Base-by-base conservation (phyloP, 257 asterid species). In the Solanum pinnatisectum region DNA sequence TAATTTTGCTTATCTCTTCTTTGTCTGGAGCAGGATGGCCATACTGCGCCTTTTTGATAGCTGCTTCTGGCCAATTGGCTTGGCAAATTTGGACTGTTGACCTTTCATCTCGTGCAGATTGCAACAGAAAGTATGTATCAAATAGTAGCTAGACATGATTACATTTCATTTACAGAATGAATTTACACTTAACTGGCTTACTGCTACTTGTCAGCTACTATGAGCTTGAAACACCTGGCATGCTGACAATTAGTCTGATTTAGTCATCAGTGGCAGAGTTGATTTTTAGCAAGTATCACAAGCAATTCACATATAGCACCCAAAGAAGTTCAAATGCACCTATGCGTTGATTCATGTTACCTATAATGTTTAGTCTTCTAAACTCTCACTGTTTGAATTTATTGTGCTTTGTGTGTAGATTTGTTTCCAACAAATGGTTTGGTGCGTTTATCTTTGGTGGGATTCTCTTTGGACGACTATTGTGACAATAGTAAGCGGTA, bases 361-460 rank as follows among this genome's bases (percentile, higher is more conserved):
- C 74, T 71, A 76, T 49, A 27, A 46, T 33, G 3, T 72, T 46
- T 86, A 35, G 83, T 27, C 65, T 20, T 86, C 7, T 36, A 13
- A 32, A 46, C 37, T 46, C 67, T 49, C 35, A 68, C 33, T 49
- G 8, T 70, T 46, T 27, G 40, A 32, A 36, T 15, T 35, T 74
- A 30, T 76, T 35, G 32, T 68, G 6, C 67, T 86, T 52, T 85
- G 27, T 76, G 27, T 84, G 52, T 89, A 96, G 98, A 86, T 96
- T 96, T 91, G 93, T 93, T 77, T 95, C 99, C 94, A 96, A 95
- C 84, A 94, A 94, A 92, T 94, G 96, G 97, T 96, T 95, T 91
- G 99, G 99, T 22, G 98, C 95, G 22, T 90, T 94, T 82, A 88
- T 96, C 89, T 94, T 93, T 91, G 71, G 96, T 25, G 98, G 97